These are phyloP conservation scores for Ustilago loliicola DNA, from an alignment of 1,284 basidiomycete genomes.

Conservation along the genomic window DNA sequence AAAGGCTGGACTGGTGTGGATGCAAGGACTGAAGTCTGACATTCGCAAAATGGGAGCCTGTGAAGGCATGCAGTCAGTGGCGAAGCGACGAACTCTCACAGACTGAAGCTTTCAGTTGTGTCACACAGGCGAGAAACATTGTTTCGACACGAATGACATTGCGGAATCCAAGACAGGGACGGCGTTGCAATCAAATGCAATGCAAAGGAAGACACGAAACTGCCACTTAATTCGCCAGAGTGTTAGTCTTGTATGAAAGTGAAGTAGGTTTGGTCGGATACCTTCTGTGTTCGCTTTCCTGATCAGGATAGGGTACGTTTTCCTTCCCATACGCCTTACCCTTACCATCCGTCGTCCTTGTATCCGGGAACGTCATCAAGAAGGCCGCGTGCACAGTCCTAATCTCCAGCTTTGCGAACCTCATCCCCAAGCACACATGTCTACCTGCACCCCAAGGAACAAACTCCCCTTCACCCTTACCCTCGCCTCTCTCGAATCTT, in stretches of 20 bases:
- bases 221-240: conserved; percentile 6
- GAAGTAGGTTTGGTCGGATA: conserved; percentile 37
- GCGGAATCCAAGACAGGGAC: not conserved
- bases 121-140: not conserved
- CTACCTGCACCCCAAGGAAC: conserved; percentile 54
- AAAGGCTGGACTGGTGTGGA: not conserved
- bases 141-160: not conserved
- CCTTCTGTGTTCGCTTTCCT: conserved; percentile 52
- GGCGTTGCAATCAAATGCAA: not conserved
- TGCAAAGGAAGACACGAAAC: not conserved
- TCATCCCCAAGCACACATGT: conserved; percentile 54
- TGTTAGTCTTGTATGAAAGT: conserved; percentile 28
- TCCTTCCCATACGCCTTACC: conserved; percentile 11
- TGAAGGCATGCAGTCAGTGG: not conserved
- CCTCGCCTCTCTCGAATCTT: conserved; percentile 45
- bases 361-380: conserved; percentile 35
- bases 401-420: conserved; percentile 56
- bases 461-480: conserved; percentile 47
- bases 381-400: conserved; percentile 38
- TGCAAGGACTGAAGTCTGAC: not conserved
- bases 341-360: conserved; percentile 18
- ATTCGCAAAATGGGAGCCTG: not conserved
- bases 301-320: conserved; percentile 34
- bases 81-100: not conserved
- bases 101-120: not conserved